phyloP scores from a whole-genome alignment of 2,329 filamentous ascomycete species.

The Fusarium caatingaense region DNA sequence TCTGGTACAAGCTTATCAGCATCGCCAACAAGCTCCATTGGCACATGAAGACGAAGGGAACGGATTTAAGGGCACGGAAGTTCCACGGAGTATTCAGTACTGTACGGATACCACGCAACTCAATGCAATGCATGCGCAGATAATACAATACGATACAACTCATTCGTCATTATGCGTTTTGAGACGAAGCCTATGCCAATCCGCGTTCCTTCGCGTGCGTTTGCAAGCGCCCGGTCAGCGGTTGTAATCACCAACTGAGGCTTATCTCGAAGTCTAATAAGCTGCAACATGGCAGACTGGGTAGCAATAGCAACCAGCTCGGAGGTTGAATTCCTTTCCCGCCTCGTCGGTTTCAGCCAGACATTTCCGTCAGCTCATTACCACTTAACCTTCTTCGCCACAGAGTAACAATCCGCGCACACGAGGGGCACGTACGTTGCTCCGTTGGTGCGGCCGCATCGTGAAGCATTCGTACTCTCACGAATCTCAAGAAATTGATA shows the following conservation, averaged over 20 bases:
- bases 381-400: constrained; percentile 9
- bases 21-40: background rate
- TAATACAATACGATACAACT: constrained; percentile 7
- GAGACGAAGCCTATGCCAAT: constrained; percentile 24
- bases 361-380: constrained; percentile 1
- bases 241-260: constrained; percentile 21
- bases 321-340: constrained; percentile 6
- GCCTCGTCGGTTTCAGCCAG: constrained; percentile 9
- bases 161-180: constrained; percentile 37
- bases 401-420: constrained; percentile 11
- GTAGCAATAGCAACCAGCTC: constrained; percentile 4
- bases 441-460: background rate
- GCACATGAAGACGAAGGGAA: constrained; percentile 12
- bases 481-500: constrained; percentile 27
- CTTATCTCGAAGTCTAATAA: constrained; percentile 34
- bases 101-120: background rate
- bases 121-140: constrained; percentile 13
- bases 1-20: constrained; percentile 9
- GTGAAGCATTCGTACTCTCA: background rate
- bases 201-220: constrained; percentile 22
- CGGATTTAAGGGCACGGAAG: constrained; percentile 2
- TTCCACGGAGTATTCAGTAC: background rate
- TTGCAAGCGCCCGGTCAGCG: constrained; percentile 21
- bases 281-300: background rate
- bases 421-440: background rate